Percentiles rank a stretch among this genome's conserved stretches.
These are phyloP conservation scores for Malassezia dermatis DNA, from an alignment of 1,284 basidiomycete genomes.

Conservation along the genomic window DNA sequence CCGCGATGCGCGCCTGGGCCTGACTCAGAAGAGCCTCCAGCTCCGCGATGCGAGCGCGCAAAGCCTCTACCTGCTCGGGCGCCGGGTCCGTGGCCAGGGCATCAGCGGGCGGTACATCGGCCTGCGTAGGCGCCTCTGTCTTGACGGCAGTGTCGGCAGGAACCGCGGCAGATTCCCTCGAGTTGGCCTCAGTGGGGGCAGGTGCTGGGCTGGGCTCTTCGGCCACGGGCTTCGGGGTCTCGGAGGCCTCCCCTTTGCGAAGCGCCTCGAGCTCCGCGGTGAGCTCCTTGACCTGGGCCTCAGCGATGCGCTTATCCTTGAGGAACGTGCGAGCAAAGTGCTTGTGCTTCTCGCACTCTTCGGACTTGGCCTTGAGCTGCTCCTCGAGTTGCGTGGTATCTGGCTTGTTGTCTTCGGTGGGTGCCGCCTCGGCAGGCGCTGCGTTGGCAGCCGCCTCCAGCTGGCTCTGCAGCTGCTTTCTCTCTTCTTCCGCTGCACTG, in stretches of 20 bases:
- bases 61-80: background rate
- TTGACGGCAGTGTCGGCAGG: background rate
- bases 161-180: background rate
- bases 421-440: slow-evolving; percentile 23
- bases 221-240: background rate
- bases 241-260: slow-evolving; percentile 4
- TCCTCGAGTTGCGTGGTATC: slow-evolving; percentile 5
- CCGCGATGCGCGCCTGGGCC: slow-evolving; percentile 27
- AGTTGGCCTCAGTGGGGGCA: background rate
- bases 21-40: slow-evolving; percentile 12
- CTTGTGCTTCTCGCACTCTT: slow-evolving; percentile 19
- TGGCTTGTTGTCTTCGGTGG: background rate
- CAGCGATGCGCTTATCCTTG: slow-evolving; percentile 21
- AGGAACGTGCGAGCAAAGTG: slow-evolving; percentile 17
- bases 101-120: background rate
- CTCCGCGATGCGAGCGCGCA: slow-evolving; percentile 12
- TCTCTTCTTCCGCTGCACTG: slow-evolving; percentile 20
- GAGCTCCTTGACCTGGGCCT: slow-evolving; percentile 27
- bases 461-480: slow-evolving; percentile 24
- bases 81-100: background rate
- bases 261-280: slow-evolving; percentile 29
- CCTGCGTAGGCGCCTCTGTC: background rate
- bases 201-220: background rate
- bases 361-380: slow-evolving; percentile 13
- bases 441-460: slow-evolving; percentile 28